phyloP scores from a whole-genome alignment of 1,284 basidiomycete genomes.

The Marasmius oreades region DNA sequence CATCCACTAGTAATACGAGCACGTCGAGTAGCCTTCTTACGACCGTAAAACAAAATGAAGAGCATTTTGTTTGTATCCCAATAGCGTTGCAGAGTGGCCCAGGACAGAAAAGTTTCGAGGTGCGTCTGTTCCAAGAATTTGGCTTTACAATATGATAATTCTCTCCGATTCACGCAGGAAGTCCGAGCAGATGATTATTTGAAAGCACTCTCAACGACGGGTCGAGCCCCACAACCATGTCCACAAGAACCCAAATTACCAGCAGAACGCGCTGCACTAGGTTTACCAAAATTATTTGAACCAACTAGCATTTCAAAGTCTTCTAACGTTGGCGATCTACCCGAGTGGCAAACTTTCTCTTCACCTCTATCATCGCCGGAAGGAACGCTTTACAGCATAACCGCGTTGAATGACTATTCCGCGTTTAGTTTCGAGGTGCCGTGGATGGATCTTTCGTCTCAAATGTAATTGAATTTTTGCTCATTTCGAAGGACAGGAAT shows the following conservation, averaged over 20 bases:
- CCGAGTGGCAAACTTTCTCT: slow-evolving; percentile 11
- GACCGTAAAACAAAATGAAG: neutral
- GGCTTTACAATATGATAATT: neutral
- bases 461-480: neutral
- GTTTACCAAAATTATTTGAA: slow-evolving; percentile 43
- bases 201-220: slow-evolving; percentile 38
- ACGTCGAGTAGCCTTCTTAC: neutral
- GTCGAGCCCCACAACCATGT: slow-evolving; percentile 38
- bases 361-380: neutral
- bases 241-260: slow-evolving; percentile 37
- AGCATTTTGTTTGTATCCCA: neutral
- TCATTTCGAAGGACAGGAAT: slow-evolving; percentile 3
- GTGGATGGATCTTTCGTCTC: no score
- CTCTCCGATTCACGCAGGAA: slow-evolving; percentile 32
- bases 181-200: slow-evolving; percentile 45
- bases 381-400: slow-evolving; percentile 9
- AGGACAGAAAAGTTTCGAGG: slow-evolving; percentile 27
- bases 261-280: slow-evolving; percentile 31
- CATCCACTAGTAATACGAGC: neutral
- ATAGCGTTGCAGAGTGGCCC: neutral
- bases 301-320: slow-evolving; percentile 22
- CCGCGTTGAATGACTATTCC: slow-evolving; percentile 10
- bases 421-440: slow-evolving; percentile 11
- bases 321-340: slow-evolving; percentile 2
- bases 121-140: slow-evolving; percentile 10